Percentiles rank a stretch among this genome's conserved stretches.
phyloP scores from a whole-genome alignment of 345 rosid species.

The Orychophragmus violaceus region DNA sequence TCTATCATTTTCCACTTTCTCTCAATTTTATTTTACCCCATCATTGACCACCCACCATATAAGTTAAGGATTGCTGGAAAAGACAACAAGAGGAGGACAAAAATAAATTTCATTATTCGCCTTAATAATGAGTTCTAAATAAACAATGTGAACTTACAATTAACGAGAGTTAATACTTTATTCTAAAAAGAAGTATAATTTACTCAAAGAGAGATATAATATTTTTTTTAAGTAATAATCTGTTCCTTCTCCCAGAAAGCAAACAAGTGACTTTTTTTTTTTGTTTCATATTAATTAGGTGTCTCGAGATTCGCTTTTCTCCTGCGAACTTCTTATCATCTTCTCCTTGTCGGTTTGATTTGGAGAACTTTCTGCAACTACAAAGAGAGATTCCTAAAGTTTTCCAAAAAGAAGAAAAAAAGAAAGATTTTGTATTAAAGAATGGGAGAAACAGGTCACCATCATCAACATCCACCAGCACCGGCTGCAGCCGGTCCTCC shows the following conservation, averaged over 20 bases:
- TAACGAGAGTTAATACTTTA: background rate
- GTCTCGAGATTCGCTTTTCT: slow-evolving; percentile 35
- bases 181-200: background rate
- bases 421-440: background rate
- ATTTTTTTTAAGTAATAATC: background rate
- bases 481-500: slow-evolving; percentile 34
- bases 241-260: slow-evolving; percentile 12
- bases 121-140: background rate
- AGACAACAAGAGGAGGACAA: slow-evolving; percentile 7
- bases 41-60: too few relatives aligned
- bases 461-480: slow-evolving; percentile 40
- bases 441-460: slow-evolving; percentile 54
- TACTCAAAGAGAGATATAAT: background rate
- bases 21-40: too few relatives aligned
- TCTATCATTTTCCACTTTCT: too few relatives aligned
- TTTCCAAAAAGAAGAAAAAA: background rate
- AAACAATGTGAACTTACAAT: background rate
- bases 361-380: slow-evolving; percentile 18
- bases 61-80: background rate
- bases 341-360: slow-evolving; percentile 34
- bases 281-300: background rate
- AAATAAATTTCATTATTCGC: slow-evolving; percentile 14
- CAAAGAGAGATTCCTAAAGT: slow-evolving; percentile 20
- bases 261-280: slow-evolving; percentile 12
- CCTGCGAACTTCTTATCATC: slow-evolving; percentile 23